A percentile compares a stretch with the other conserved stretches of the same genome.
Evolutionary conservation across 208 protist species (phyloP).

Genomic region (Trypanosoma cruzi): DNA sequence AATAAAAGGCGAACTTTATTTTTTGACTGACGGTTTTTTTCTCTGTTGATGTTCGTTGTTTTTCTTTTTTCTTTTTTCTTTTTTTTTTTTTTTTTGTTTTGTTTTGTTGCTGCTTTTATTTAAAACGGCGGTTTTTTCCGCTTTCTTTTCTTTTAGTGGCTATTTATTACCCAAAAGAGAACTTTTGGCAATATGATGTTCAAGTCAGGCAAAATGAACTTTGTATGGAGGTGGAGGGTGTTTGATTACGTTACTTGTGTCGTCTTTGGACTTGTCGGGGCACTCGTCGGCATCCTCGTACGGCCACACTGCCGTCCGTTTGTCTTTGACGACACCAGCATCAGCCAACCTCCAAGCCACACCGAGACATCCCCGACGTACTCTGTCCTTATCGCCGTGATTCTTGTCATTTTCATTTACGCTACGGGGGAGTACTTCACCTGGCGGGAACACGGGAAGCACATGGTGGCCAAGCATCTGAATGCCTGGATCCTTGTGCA

Average conservation of each 20-base stretch:
- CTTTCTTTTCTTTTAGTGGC: too few species aligned
- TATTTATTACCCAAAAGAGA: too few species aligned
- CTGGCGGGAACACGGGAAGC: not conserved
- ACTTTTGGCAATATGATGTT: too few species aligned
- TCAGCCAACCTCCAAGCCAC: not conserved
- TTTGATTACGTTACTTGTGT: conserved; percentile 51
- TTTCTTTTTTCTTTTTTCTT: conserved; percentile 18
- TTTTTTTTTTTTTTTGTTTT: conserved; percentile 22
- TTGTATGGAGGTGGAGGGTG: conserved; percentile 34
- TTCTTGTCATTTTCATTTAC: conserved; percentile 31
- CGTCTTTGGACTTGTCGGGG: conserved; percentile 24
- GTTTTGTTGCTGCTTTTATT: too few species aligned
- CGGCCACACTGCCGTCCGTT: conserved; percentile 25
- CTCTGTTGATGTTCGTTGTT: conserved; percentile 14
- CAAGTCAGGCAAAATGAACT: too few species aligned
- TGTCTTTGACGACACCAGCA: conserved; percentile 22
- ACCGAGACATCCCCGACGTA: conserved; percentile 21
- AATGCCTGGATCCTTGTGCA: conserved; percentile 31
- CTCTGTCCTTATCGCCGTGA: conserved; percentile 26
- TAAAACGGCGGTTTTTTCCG: too few species aligned
- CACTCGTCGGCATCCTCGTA: conserved; percentile 22
- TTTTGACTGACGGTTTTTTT: too few species aligned
- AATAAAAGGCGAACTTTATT: not conserved
- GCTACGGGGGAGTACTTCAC: conserved; percentile 31
- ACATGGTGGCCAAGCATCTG: not conserved